A percentile compares a stretch with the other conserved stretches of the same genome.
Evolutionary conservation across 129 eudicot genomes (phyloP).

Genomic region (carrot (Daucus carota)): DNA sequence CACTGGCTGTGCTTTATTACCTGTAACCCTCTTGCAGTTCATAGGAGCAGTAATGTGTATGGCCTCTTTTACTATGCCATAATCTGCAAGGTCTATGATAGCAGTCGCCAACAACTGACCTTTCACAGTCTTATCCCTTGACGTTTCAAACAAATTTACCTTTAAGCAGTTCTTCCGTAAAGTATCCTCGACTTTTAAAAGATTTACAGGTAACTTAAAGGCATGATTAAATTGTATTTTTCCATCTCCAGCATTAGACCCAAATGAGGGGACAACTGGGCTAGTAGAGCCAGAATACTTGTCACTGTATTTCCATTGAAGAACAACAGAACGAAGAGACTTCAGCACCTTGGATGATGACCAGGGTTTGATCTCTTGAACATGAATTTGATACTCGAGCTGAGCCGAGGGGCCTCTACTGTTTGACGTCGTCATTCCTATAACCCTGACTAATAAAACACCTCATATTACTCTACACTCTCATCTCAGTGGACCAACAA

Average conservation of each 20-base stretch:
- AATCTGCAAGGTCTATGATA: constrained; percentile 68
- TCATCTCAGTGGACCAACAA: background rate
- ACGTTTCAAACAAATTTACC: constrained; percentile 72
- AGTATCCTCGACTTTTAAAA: constrained; percentile 39
- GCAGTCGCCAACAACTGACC: constrained; percentile 75
- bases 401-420: constrained; percentile 47
- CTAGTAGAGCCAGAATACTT: constrained; percentile 59
- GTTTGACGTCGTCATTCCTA: constrained; percentile 43
- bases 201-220: constrained; percentile 49
- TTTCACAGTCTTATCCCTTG: constrained; percentile 59
- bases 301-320: constrained; percentile 80
- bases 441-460: constrained; percentile 35
- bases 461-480: background rate
- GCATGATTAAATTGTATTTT: constrained; percentile 73
- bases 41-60: constrained; percentile 49
- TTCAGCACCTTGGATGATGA: constrained; percentile 78
- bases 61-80: constrained; percentile 52
- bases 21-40: constrained; percentile 65
- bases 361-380: constrained; percentile 91
- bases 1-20: constrained; percentile 63
- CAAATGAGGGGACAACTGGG: constrained; percentile 56
- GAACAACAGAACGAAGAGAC: constrained; percentile 50
- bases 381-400: constrained; percentile 49
- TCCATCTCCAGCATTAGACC: constrained; percentile 54
- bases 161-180: constrained; percentile 60